Evolutionary conservation across 208 protist genomes (phyloP).

Genomic region (Balamuthia mandrillaris): DNA sequence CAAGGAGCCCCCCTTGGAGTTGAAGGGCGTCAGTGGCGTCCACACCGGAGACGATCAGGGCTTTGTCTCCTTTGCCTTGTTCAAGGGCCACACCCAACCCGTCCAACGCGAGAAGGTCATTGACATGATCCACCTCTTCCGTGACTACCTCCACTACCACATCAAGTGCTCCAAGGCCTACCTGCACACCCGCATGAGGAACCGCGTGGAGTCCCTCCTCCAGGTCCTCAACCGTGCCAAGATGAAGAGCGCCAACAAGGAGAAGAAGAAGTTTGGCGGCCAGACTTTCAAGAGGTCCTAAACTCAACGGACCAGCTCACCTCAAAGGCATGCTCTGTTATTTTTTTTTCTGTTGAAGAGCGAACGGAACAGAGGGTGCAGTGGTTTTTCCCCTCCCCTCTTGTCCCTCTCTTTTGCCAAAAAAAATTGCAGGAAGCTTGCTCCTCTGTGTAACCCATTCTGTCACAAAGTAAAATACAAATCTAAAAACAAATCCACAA

Average conservation of each 20-base stretch:
- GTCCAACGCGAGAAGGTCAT: slow-evolving; percentile 55
- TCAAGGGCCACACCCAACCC: slow-evolving; percentile 43
- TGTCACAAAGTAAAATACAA: no score
- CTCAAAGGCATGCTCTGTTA: background rate
- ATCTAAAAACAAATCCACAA: no score
- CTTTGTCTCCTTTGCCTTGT: slow-evolving; percentile 62
- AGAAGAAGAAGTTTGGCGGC: slow-evolving; percentile 42
- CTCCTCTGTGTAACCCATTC: no score
- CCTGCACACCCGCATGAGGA: slow-evolving; percentile 78
- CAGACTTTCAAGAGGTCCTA: slow-evolving; percentile 44
- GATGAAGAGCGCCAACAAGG: slow-evolving; percentile 54
- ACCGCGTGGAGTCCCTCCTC: slow-evolving; percentile 62
- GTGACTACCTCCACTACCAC: slow-evolving; percentile 83
- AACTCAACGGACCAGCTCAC: no score
- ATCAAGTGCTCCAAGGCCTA: slow-evolving; percentile 81
- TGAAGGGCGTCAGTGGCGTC: slow-evolving; percentile 51
- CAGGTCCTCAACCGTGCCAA: slow-evolving; percentile 77
- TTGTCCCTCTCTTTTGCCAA: no score
- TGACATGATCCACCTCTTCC: slow-evolving; percentile 67
- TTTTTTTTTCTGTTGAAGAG: no score
- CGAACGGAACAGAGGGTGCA: no score
- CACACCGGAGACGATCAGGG: slow-evolving; percentile 39
- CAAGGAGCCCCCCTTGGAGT: slow-evolving; percentile 60
- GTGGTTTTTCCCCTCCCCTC: no score
- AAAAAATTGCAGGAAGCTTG: no score